These are phyloP conservation scores for Gastrolobium bilobum DNA, from an alignment of 306 rosid species.

Conservation along the genomic window DNA sequence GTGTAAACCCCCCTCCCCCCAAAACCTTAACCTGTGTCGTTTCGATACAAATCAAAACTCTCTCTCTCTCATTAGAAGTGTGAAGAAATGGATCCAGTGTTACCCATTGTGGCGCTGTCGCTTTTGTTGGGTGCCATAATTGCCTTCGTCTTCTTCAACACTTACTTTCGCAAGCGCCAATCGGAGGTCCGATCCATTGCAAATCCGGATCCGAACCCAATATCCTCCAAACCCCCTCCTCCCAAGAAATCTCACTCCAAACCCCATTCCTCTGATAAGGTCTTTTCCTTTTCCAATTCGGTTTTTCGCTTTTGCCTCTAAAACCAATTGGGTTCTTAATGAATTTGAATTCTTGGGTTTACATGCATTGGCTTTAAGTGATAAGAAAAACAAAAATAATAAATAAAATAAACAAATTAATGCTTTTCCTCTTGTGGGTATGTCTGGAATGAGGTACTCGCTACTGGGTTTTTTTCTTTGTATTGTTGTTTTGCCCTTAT, in stretches of 20 bases:
- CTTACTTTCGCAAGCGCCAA: conserved; percentile 75
- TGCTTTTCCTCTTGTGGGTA: background rate
- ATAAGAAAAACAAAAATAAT: background rate
- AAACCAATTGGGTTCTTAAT: background rate
- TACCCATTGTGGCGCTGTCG: conserved; percentile 63
- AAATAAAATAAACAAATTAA: background rate
- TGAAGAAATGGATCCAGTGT: conserved; percentile 68
- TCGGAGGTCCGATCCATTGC: conserved; percentile 82
- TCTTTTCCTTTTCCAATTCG: conserved; percentile 12
- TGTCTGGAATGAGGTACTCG: background rate
- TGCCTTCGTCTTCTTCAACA: conserved; percentile 68
- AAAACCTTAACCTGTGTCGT: background rate
- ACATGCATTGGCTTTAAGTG: background rate
- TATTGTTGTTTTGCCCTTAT: background rate
- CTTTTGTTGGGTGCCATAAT: conserved; percentile 78
- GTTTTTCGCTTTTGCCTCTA: background rate
- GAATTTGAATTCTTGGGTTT: background rate
- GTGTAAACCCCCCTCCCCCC: conserved; percentile 20
- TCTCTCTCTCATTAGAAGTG: background rate
- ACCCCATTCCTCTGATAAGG: conserved; percentile 87
- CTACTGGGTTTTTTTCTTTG: background rate
- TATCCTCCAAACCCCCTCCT: conserved; percentile 56
- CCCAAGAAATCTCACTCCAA: conserved; percentile 71
- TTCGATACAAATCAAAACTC: background rate
- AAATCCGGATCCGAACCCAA: conserved; percentile 65